Evolutionary conservation across 495 filamentous ascomycete species (phyloP).

Genomic region (Extremus antarcticus): DNA sequence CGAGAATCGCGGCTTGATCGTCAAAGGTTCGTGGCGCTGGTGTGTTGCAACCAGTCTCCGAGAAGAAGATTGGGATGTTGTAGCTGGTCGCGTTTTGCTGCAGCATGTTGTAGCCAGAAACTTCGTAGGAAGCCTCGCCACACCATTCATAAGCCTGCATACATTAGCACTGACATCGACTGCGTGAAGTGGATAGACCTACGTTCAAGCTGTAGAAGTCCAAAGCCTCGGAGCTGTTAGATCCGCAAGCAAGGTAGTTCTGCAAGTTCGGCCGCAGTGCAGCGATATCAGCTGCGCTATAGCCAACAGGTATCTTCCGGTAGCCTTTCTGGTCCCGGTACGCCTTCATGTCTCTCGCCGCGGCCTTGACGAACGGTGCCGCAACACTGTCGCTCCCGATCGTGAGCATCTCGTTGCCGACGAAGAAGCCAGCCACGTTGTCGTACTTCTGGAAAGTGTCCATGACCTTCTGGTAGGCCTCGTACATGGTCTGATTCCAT

Average conservation of each 20-base stretch:
- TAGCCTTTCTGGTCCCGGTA: conserved; percentile 70
- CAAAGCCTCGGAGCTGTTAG: conserved; percentile 54
- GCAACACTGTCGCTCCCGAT: conserved; percentile 47
- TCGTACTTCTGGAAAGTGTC: conserved; percentile 69
- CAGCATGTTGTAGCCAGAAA: conserved; percentile 61
- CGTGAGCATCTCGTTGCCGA: conserved; percentile 78
- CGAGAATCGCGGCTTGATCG: conserved; percentile 70
- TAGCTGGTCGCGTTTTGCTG: conserved; percentile 47
- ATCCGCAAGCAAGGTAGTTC: conserved; percentile 73
- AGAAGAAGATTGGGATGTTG: conserved; percentile 54
- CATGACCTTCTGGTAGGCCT: conserved; percentile 57
- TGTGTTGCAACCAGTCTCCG: conserved; percentile 41
- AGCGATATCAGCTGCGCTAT: conserved; percentile 78
- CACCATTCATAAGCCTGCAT: conserved; percentile 72
- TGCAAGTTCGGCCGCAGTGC: conserved; percentile 75
- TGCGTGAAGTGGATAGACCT: not conserved
- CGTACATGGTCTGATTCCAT: conserved; percentile 62
- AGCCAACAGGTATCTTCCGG: conserved; percentile 73
- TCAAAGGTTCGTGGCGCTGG: conserved; percentile 57
- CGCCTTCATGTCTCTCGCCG: conserved; percentile 68
- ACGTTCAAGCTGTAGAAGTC: conserved; percentile 75
- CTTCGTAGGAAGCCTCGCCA: conserved; percentile 46
- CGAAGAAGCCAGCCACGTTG: conserved; percentile 72
- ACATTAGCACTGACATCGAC: not conserved
- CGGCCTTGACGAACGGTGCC: conserved; percentile 74